These are phyloP conservation scores for Penicillium sp. DNA, from an alignment of 2,329 filamentous ascomycete species.

Conservation along the genomic window DNA sequence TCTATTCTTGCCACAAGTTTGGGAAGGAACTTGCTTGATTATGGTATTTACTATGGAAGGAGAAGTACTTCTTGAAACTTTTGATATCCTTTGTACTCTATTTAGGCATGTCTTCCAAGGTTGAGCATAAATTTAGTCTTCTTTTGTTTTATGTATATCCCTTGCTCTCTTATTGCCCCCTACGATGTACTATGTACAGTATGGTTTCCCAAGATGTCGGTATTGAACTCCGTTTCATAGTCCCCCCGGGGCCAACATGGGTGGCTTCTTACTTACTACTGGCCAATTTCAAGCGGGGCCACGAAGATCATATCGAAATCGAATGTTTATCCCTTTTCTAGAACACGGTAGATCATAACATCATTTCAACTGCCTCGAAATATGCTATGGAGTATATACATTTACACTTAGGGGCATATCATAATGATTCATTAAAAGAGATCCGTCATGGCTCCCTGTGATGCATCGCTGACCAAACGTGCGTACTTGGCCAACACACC, in stretches of 20 bases:
- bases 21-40: constrained; percentile 3
- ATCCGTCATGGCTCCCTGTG: constrained; percentile 87
- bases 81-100: not conserved
- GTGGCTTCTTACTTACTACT: not conserved
- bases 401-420: not conserved
- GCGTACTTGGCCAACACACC: constrained; percentile 91
- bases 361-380: not conserved
- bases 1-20: not conserved
- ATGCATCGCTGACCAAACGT: constrained; percentile 81
- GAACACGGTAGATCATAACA: constrained; percentile 6
- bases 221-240: not conserved
- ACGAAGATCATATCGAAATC: constrained; percentile 1
- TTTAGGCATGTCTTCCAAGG: not conserved
- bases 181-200: not conserved
- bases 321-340: constrained; percentile 1
- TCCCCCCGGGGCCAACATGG: not conserved
- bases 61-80: not conserved
- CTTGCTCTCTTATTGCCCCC: not conserved
- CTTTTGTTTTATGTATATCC: not conserved
- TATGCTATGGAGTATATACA: not conserved
- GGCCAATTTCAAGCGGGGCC: constrained; percentile 4
- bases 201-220: not conserved
- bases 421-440: constrained; percentile 41
- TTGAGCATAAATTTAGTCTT: not conserved
- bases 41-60: constrained; percentile 2